phyloP scores from a whole-genome alignment of 768 basidiomycete genomes.

The Chalciporus pseudorubinellus region DNA sequence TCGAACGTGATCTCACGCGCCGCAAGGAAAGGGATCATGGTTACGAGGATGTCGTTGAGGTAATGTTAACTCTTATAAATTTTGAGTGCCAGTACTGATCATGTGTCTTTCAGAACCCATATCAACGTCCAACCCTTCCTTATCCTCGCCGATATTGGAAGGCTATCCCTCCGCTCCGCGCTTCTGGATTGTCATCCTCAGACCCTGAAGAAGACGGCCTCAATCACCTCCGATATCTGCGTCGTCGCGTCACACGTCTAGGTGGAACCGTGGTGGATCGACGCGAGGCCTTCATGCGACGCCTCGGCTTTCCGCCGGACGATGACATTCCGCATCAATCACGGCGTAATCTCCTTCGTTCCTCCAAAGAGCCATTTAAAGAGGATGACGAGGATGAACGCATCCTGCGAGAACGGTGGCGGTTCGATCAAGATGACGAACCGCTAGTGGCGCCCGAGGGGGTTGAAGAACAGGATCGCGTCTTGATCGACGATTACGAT shows the following conservation, averaged over 20 bases:
- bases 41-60: slow-evolving; percentile 89
- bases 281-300: slow-evolving; percentile 37
- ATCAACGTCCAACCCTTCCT: slow-evolving; percentile 59
- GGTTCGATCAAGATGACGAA: slow-evolving; percentile 63
- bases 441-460: slow-evolving; percentile 56
- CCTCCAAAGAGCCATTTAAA: slow-evolving; percentile 27
- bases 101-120: slow-evolving; percentile 52
- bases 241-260: slow-evolving; percentile 78
- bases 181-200: slow-evolving; percentile 33
- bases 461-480: slow-evolving; percentile 64
- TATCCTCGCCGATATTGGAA: slow-evolving; percentile 68
- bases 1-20: slow-evolving; percentile 58
- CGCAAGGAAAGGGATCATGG: slow-evolving; percentile 74
- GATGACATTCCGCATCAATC: not conserved
- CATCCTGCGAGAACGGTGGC: slow-evolving; percentile 59
- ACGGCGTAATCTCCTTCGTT: slow-evolving; percentile 14
- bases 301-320: slow-evolving; percentile 21
- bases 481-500: slow-evolving; percentile 70
- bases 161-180: slow-evolving; percentile 43
- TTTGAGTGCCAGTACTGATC: slow-evolving; percentile 2
- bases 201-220: slow-evolving; percentile 17
- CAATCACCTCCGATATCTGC: slow-evolving; percentile 40
- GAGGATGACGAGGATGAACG: slow-evolving; percentile 39
- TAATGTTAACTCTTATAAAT: slow-evolving; percentile 32
- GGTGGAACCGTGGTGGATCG: slow-evolving; percentile 79